Evolutionary conservation across 257 asterid genomes (phyloP), one percentile per base, ranked within the genome.

Genomic region (Solanum okadae): DNA sequence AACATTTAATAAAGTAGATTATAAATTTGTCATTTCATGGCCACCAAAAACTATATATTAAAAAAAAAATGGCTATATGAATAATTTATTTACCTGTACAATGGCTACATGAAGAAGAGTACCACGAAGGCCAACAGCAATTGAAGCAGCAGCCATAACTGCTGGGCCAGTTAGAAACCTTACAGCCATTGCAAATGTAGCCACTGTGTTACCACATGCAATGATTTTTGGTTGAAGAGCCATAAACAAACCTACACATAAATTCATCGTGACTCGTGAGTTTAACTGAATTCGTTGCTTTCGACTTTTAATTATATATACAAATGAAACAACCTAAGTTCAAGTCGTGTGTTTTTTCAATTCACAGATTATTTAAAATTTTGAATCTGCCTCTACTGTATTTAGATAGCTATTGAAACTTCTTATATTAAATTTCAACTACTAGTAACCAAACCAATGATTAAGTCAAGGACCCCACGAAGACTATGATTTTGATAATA

Each of bases 161-260:
- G 98, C 99, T 5, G 99, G 99, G 84, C 99, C 99, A 2, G 98
- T 96, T 35, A 97, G 95, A 89, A 97, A 97, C 92, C 99, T 93
- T 25, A 97, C 98, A 27, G 97, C 99, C 99, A 97, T 97, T 89
- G 98, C 96, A 84, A 97, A 96, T 25, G 95, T 20, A 40, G 99
- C 99, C 92, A 95, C 97, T 56, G 97, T 92, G 91, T 96, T 96
- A 38, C 99, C 99, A 89, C 99, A 96, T 77, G 99, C 98, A n/a
- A 96, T 96, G 49, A 96, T 91, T 93, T 96, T 95, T 29, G 99
- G 99, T 87, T 96, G 99, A 46, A 97, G 97, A 77, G 99, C 99
- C 99, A 97, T 97, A 90, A 97, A 97, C 91, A 97, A 92, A 88
- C 99, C 99, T 97, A 92, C 78, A 90, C 76, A 86, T 38, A 86